Evolutionary conservation across 805 yeast species (phyloP).

Genomic region (Hanseniaspora lachancei): DNA sequence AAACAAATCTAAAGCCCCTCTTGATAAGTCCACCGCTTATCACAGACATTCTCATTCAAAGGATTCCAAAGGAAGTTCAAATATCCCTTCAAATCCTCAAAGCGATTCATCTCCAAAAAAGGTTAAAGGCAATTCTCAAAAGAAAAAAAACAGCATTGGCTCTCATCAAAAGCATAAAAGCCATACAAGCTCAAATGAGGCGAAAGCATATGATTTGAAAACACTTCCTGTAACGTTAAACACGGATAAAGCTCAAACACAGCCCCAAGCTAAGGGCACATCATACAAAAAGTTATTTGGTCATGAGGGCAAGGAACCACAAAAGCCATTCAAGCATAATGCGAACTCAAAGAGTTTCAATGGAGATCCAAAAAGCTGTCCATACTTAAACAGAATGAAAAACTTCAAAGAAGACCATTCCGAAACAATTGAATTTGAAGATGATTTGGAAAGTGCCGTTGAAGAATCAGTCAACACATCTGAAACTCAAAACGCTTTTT

Average conservation of each 20-base stretch:
- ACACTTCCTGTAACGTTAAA: not conserved
- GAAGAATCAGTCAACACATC: not conserved
- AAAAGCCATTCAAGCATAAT: not conserved
- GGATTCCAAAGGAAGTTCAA: not conserved
- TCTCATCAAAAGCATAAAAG: not conserved
- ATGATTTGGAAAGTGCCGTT: not conserved
- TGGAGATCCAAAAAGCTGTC: slow-evolving; percentile 1
- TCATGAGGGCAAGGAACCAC: not conserved
- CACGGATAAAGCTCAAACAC: not conserved
- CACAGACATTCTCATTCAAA: not conserved
- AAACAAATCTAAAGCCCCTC: not conserved
- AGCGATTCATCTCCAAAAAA: not conserved
- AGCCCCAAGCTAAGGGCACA: not conserved
- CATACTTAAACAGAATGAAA: slow-evolving; percentile 4
- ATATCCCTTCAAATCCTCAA: not conserved
- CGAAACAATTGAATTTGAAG: not conserved
- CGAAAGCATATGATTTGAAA: not conserved
- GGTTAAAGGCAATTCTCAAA: not conserved
- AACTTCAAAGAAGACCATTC: not conserved
- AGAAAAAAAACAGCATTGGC: not conserved
- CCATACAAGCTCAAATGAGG: not conserved
- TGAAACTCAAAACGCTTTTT: not conserved
- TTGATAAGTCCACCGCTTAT: not conserved
- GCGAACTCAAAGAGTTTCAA: not conserved
- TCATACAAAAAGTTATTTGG: not conserved